Conservation (phyloP, 352 stramenopile genomes). For the Pythium folliculosum region DNA sequence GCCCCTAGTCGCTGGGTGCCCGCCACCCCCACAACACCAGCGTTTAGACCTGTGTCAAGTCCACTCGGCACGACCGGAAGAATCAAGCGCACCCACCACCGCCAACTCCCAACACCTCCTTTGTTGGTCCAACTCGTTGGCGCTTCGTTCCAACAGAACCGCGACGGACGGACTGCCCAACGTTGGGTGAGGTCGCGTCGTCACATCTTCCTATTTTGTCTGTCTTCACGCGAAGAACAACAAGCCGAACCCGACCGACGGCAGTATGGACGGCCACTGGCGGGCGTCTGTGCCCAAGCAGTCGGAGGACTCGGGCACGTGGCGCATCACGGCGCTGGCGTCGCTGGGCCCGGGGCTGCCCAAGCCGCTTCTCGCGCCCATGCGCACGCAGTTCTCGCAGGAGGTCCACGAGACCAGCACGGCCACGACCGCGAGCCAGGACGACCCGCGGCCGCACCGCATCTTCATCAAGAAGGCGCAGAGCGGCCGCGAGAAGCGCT, state of each 20-base stretch:
- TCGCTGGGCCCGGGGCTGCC: constrained; percentile 23
- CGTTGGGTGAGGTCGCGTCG: not conserved
- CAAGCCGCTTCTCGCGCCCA: not conserved
- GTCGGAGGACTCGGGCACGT: constrained; percentile 17
- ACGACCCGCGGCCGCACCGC: constrained; percentile 14
- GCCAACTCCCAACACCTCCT: too few species aligned
- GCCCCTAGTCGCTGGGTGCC: too few species aligned
- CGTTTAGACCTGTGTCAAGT: not conserved
- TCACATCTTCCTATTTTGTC: not conserved
- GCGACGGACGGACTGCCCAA: not conserved
- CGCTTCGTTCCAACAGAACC: not conserved
- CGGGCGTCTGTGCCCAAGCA: constrained; percentile 18
- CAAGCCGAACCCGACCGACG: too few species aligned
- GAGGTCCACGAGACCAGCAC: constrained; percentile 6
- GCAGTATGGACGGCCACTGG: constrained; percentile 55
- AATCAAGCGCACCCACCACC: too few species aligned
- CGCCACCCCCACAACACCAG: too few species aligned
- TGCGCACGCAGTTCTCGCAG: constrained; percentile 20
- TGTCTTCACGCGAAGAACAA: not conserved
- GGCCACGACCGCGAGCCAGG: constrained; percentile 10
- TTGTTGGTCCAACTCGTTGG: not conserved
- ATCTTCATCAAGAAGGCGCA: constrained; percentile 24
- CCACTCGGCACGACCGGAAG: not conserved
- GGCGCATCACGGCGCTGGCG: constrained; percentile 24
- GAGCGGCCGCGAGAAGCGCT: constrained; percentile 21